Conservation (phyloP, 345 rosid genomes). For the Gossypium longicalyx region DNA sequence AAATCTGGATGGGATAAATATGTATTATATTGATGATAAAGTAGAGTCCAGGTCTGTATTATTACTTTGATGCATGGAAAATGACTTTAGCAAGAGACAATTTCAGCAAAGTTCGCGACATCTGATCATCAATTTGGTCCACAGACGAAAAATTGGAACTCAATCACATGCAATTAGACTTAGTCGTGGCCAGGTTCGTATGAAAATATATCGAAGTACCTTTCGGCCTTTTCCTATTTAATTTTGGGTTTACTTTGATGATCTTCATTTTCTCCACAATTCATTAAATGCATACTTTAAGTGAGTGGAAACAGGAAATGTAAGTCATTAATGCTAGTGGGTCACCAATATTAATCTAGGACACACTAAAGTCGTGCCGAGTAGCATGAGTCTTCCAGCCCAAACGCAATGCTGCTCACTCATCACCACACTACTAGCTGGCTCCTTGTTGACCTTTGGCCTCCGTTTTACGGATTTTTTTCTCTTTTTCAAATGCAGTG, state of each 20-base stretch:
- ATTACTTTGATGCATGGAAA: neutral
- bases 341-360: constrained; percentile 9
- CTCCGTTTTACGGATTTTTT: neutral
- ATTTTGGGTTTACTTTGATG: constrained; percentile 12
- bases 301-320: neutral
- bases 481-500: neutral
- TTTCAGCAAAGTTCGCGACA: neutral
- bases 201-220: neutral
- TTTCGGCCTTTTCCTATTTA: neutral
- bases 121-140: neutral
- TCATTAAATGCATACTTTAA: neutral
- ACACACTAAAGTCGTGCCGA: constrained; percentile 2
- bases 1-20: neutral
- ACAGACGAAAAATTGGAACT: neutral
- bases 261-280: neutral
- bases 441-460: neutral
- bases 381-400: constrained; percentile 7
- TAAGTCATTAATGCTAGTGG: constrained; percentile 3
- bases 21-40: neutral
- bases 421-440: neutral
- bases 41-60: neutral
- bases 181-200: neutral
- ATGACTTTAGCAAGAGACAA: neutral
- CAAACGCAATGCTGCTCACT: neutral
- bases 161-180: neutral